Evolutionary conservation across 1,284 basidiomycete species (phyloP).

Genomic region (Pholiota adiposa): DNA sequence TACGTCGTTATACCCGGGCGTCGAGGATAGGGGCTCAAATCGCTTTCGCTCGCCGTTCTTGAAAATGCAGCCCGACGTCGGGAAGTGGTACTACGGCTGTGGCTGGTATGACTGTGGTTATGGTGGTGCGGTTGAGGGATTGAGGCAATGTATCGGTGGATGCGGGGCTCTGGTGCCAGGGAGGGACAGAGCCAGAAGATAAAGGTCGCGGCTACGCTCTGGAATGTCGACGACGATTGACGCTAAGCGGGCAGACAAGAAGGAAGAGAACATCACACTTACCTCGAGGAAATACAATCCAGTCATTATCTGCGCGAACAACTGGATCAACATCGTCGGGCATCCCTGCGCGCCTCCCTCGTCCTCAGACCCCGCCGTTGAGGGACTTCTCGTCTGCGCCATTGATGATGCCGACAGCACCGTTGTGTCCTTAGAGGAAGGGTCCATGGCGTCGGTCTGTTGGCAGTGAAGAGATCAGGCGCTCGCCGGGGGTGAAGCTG

Average conservation of each 20-base stretch:
- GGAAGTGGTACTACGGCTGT: not conserved
- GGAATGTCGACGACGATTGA: not conserved
- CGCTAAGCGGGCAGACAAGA: not conserved
- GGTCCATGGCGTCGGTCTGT: not conserved
- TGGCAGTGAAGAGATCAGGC: not conserved
- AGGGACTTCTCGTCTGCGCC: not conserved
- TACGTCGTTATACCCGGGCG: not conserved
- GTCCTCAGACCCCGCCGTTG: not conserved
- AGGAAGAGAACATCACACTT: not conserved
- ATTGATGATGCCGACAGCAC: not conserved
- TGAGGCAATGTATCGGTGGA: constrained; percentile 22
- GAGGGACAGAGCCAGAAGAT: constrained; percentile 25
- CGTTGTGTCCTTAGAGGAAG: not conserved
- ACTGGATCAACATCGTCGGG: constrained; percentile 16
- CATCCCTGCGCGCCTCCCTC: not conserved
- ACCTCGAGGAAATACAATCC: constrained; percentile 15
- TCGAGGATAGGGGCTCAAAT: not conserved
- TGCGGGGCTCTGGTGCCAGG: constrained; percentile 23
- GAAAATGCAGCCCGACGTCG: not conserved
- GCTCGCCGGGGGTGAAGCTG: not conserved
- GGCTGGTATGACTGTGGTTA: not conserved
- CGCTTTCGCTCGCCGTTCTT: not conserved
- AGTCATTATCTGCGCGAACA: constrained; percentile 19
- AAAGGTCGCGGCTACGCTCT: constrained; percentile 24
- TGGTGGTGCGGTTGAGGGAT: constrained; percentile 12